These are phyloP conservation scores for Trichosporon asahii DNA, from an alignment of 1,284 basidiomycete genomes.

Conservation along the genomic window DNA sequence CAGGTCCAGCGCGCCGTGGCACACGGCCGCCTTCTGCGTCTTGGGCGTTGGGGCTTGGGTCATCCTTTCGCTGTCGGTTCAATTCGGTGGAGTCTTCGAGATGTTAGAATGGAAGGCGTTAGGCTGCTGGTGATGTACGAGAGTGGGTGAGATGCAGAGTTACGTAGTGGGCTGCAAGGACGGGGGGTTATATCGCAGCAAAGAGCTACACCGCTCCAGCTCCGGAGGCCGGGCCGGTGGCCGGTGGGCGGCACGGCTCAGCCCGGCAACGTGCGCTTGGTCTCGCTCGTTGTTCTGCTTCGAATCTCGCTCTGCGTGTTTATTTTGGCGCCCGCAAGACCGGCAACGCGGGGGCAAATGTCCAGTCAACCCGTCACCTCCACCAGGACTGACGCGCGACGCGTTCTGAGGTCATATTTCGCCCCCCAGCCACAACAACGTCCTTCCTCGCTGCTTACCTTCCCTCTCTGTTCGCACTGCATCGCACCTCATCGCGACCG, in stretches of 20 bases:
- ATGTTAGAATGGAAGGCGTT: too few relatives aligned
- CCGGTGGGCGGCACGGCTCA: neutral
- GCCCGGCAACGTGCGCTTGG: neutral
- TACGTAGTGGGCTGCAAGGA: neutral
- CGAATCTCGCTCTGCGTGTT: neutral
- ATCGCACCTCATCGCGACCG: neutral
- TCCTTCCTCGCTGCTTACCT: neutral
- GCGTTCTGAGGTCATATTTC: constrained; percentile 1
- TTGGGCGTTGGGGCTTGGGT: constrained; percentile 20
- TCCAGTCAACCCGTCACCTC: neutral
- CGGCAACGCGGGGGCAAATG: neutral
- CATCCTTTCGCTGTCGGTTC: neutral
- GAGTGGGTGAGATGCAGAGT: too few relatives aligned
- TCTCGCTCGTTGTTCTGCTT: neutral
- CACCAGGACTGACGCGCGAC: neutral
- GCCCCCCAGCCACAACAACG: neutral
- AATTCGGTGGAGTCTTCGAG: neutral
- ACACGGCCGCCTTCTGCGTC: constrained; percentile 45
- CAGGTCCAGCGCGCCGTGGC: constrained; percentile 55
- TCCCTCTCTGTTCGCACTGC: neutral
- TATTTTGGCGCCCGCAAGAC: neutral
- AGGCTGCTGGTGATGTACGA: too few relatives aligned
- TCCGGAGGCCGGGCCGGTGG: neutral
- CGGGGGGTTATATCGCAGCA: neutral
- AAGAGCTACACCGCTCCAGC: neutral